Evolutionary conservation across 768 basidiomycete species (phyloP), one percentile per base, ranked within the genome.

Genomic region (Artomyces pyxidatus): DNA sequence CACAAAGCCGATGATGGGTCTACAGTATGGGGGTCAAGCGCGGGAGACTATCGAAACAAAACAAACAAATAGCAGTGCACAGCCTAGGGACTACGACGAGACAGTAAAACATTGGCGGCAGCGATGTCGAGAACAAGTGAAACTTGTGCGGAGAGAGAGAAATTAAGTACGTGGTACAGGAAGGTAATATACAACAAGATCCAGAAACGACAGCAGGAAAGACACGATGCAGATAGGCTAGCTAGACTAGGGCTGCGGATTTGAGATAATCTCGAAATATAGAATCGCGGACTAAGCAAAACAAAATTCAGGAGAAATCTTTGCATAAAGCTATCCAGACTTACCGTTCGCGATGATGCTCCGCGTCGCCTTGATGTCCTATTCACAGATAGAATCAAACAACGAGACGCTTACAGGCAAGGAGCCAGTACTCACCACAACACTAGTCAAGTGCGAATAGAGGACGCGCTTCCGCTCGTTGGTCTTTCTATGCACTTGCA

Each of bases 281-380:
- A 4, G 66, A 68, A 45, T 68, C 66, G 6, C 65, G 64, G 42
- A 68, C 64, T 49, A 29, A 17, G 32, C 19, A 25, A 42, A 22
- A 14, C 12, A 17, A 30, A 12, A 3, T 29, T 22, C 11, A 42
- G 42, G 27, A 26, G 10, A 21, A 47, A 38, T 22, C 21, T 19
- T 21, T 6, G n/a, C 9, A 39, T 38, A 37, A 16, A n/a, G 14
- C 30, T n/a, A 44, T 23, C 17, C 27, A 23, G 25, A 39, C 65
- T 29, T 42, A 87, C 87, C 87, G 56, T 87, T 88, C 54, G 80
- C 78, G 60, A 91, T 90, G 50, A 91, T 87, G 47, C 80, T 75
- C 57, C 88, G 87, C 0, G 88, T 91, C 4, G 88, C 76, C 65
- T 84, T 87, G 12, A 88, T 85, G 64, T 91, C 87, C 84, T 88